These are phyloP conservation scores for Fusarium oxysporum DNA, from an alignment of 2,329 filamentous ascomycete species.

Conservation along the genomic window DNA sequence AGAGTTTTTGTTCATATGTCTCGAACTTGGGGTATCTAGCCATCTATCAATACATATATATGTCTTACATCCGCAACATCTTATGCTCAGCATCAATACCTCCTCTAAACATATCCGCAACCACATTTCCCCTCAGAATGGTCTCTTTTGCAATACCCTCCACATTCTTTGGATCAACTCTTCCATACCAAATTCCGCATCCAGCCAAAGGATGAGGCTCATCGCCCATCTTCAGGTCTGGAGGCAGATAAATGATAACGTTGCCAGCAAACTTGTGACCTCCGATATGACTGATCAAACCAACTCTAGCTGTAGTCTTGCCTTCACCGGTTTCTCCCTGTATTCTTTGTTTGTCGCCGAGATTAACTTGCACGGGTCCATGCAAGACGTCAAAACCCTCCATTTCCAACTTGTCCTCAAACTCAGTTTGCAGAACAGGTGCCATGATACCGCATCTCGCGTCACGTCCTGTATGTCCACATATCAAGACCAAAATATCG, in stretches of 20 bases:
- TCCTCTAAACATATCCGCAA: slow-evolving; percentile 78
- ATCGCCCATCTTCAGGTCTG: slow-evolving; percentile 56
- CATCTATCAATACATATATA: neutral
- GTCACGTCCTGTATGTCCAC: slow-evolving; percentile 87
- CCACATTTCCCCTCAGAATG: slow-evolving; percentile 72
- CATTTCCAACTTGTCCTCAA: slow-evolving; percentile 68
- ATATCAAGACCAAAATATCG: slow-evolving; percentile 84
- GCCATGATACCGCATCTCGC: slow-evolving; percentile 84
- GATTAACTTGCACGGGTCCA: slow-evolving; percentile 56
- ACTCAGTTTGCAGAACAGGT: slow-evolving; percentile 77
- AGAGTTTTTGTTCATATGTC: neutral
- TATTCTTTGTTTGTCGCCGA: slow-evolving; percentile 28
- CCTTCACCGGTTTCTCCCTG: slow-evolving; percentile 23
- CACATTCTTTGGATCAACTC: slow-evolving; percentile 80
- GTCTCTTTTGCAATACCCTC: slow-evolving; percentile 82
- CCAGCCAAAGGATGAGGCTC: slow-evolving; percentile 71
- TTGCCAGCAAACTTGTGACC: slow-evolving; percentile 91
- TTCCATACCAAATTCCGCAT: slow-evolving; percentile 84
- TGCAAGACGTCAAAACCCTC: slow-evolving; percentile 62
- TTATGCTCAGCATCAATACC: slow-evolving; percentile 69
- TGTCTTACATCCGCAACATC: slow-evolving; percentile 59
- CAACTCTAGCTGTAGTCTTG: slow-evolving; percentile 67
- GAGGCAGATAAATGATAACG: slow-evolving; percentile 83
- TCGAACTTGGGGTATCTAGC: slow-evolving; percentile 24
- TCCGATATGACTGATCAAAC: slow-evolving; percentile 81